Base-by-base conservation (phyloP, 2,329 filamentous ascomycete species). In the Aspergillus vadensis region DNA sequence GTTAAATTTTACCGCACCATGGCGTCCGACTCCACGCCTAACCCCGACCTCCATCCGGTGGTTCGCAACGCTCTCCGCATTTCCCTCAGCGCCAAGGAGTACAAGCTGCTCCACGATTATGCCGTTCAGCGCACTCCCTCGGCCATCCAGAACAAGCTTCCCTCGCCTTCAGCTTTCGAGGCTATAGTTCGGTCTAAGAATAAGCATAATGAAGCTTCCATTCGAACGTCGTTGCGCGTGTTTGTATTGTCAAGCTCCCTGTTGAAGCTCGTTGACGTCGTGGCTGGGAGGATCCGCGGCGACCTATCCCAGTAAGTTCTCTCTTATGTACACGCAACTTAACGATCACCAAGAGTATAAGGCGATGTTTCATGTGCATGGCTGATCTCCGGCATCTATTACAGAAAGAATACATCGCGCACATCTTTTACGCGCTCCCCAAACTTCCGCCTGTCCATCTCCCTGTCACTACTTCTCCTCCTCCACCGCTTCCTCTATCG, bases 401-500 rank as follows among this genome's bases (percentile, higher is more conserved):
- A 14, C 9, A 60, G 41, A 25, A 79, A 76, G 62, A 73, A 70
- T 10, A 74, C 76, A 58, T 65, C 73, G 14, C 78, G 74, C 43
- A 68, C 73, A 17, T 71, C 81, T 1, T 62, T 82, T 15, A 75
- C 79, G 65, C 80, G 77, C 63, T 91, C 88, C 0, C 82, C 88
- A 0, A 89, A 90, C 23, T 81, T 95, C 54, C 86, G 92, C 58
- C 82, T 97, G 9, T 94, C 92, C 0, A 81, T 93, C 8, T 95
- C 92, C 0, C 83, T 97, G 14, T 93, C 92, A 15, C 85, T 91
- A 2, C 92, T 97, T 64, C 84, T 98, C 19, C 86, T 98, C 47
- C 86, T 96, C 63, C 95, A 99, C 75, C 88, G 95, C 30, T 82
- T 97, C 1, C 86, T 98, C 25, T 92, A 94, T 78, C 91, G 94